These are phyloP conservation scores for Euphorbia tirucalli DNA, from an alignment of 345 rosid genomes.

Conservation along the genomic window DNA sequence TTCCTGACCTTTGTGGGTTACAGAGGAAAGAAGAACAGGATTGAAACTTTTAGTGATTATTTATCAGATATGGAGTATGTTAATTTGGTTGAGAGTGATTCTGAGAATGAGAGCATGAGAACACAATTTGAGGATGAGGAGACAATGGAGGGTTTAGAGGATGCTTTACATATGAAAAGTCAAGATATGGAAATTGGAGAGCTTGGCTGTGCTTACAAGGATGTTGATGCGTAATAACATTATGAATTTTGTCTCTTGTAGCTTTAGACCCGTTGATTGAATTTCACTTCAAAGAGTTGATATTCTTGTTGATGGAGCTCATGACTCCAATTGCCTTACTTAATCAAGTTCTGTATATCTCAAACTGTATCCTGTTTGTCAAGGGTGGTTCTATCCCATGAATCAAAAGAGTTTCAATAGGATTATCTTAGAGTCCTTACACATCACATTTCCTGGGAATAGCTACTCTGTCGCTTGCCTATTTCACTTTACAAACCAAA, in stretches of 20 bases:
- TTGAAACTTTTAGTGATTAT: slow-evolving; percentile 44
- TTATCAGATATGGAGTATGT: slow-evolving; percentile 48
- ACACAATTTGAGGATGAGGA: slow-evolving; percentile 35
- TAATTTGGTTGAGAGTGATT: slow-evolving; percentile 28
- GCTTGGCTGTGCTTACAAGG: slow-evolving; percentile 27
- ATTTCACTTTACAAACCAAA: no score
- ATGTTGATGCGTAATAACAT: slow-evolving; percentile 8
- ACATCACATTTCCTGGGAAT: no score
- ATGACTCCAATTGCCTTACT: not conserved
- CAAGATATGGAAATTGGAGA: slow-evolving; percentile 51
- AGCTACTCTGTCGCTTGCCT: no score
- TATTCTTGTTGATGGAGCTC: not conserved
- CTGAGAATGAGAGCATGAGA: slow-evolving; percentile 33
- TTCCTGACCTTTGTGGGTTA: slow-evolving; percentile 48
- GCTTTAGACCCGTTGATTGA: not conserved
- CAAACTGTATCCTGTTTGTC: not conserved
- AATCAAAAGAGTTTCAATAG: not conserved
- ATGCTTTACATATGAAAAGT: slow-evolving; percentile 23
- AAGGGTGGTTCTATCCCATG: not conserved
- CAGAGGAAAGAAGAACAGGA: slow-evolving; percentile 54
- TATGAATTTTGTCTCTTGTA: not conserved
- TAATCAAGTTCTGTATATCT: not conserved
- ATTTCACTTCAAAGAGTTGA: not conserved
- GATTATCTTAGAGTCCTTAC: not conserved
- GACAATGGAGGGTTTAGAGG: slow-evolving; percentile 31